phyloP scores from a whole-genome alignment of 2,329 filamentous ascomycete genomes.

The Corynespora cassiicola region DNA sequence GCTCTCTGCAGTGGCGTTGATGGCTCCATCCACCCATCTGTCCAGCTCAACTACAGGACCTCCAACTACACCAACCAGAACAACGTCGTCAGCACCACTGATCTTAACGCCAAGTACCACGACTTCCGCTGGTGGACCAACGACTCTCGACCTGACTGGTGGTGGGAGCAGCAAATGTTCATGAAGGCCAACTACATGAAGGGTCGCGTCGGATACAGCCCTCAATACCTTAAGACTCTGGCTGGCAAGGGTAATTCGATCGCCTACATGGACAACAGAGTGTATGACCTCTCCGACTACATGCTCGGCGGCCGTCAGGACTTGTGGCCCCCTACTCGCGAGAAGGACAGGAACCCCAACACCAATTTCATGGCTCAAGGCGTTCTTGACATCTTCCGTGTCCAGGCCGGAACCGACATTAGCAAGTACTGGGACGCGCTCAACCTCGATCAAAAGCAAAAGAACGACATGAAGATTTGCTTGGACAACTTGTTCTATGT shows the following conservation, averaged over 20 bases:
- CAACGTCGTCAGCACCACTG: constrained; percentile 68
- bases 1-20: constrained; percentile 83
- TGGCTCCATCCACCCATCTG: constrained; percentile 70
- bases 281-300: constrained; percentile 93
- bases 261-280: constrained; percentile 76
- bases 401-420: constrained; percentile 78
- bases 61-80: constrained; percentile 76
- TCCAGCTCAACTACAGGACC: constrained; percentile 84
- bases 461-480: constrained; percentile 77
- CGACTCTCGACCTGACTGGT: constrained; percentile 89
- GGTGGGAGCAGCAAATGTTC: constrained; percentile 82
- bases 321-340: constrained; percentile 59
- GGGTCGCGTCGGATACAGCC: constrained; percentile 83
- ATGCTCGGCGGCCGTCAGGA: constrained; percentile 74
- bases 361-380: constrained; percentile 81
- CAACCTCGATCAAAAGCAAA: constrained; percentile 61
- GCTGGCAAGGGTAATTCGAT: constrained; percentile 71
- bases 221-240: constrained; percentile 76
- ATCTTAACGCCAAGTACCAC: constrained; percentile 82
- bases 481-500: constrained; percentile 95
- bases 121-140: constrained; percentile 89
- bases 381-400: constrained; percentile 79
- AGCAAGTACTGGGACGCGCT: constrained; percentile 83
- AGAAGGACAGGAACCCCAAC: constrained; percentile 56
- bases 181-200: constrained; percentile 82